Percentiles rank a stretch among this genome's conserved stretches.
These are phyloP conservation scores for Penicillium cataractarum DNA, from an alignment of 495 filamentous ascomycete species.

Conservation along the genomic window DNA sequence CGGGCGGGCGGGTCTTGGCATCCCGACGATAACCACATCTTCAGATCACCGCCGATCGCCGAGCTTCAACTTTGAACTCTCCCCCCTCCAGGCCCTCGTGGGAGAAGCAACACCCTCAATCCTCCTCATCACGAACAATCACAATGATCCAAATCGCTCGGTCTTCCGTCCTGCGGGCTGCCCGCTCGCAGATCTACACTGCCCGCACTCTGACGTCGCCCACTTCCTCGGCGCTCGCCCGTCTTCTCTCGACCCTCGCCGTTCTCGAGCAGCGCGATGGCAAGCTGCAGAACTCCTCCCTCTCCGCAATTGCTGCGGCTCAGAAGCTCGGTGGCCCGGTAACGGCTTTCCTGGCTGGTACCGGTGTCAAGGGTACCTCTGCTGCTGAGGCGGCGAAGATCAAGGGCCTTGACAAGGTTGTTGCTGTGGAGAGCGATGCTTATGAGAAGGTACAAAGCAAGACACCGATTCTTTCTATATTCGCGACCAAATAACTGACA, in stretches of 20 bases:
- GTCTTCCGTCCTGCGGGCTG: conserved; percentile 51
- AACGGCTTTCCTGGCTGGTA: conserved; percentile 87
- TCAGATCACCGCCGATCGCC: conserved; percentile 37
- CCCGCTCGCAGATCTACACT: conserved; percentile 45
- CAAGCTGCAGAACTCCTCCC: conserved; percentile 77
- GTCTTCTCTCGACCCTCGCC: conserved; percentile 85
- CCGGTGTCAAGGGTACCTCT: conserved; percentile 68
- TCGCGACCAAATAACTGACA: background rate
- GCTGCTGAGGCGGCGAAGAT: conserved; percentile 89
- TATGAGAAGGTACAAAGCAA: conserved; percentile 81
- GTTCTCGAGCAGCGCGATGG: conserved; percentile 93
- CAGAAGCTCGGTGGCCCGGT: conserved; percentile 83
- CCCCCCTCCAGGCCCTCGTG: conserved; percentile 15
- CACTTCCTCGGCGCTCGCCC: conserved; percentile 56
- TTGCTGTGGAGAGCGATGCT: conserved; percentile 82
- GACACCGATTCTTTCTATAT: background rate
- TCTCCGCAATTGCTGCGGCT: conserved; percentile 86
- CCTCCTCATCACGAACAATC: conserved; percentile 10
- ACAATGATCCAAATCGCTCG: conserved; percentile 50
- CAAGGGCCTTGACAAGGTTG: conserved; percentile 85
- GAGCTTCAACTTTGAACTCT: conserved; percentile 26
- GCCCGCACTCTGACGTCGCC: conserved; percentile 37
- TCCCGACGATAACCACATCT: conserved; percentile 37
- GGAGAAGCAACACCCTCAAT: conserved; percentile 12
- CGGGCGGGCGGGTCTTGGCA: conserved; percentile 37